Percentiles rank a stretch among this genome's conserved stretches.
phyloP scores from a whole-genome alignment of 1,284 basidiomycete species.

The Ustilago xerochloae region DNA sequence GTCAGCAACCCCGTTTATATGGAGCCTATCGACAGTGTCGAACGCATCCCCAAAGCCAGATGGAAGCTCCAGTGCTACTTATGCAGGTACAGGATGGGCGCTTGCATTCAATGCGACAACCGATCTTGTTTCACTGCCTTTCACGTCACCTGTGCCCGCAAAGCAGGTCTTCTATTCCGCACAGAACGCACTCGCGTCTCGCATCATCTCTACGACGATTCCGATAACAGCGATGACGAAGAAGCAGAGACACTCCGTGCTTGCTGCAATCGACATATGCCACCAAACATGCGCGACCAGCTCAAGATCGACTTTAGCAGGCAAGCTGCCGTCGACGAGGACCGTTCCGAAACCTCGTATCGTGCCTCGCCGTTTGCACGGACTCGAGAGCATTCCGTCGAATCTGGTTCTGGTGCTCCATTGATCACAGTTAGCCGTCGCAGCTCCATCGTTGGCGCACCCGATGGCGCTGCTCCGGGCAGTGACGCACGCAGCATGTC shows the following conservation, averaged over 20 bases:
- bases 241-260: slow-evolving; percentile 50
- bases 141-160: slow-evolving; percentile 90
- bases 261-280: slow-evolving; percentile 65
- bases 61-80: slow-evolving; percentile 91
- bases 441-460: slow-evolving; percentile 32
- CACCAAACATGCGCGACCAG: slow-evolving; percentile 36
- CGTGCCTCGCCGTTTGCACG: slow-evolving; percentile 36
- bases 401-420: slow-evolving; percentile 32
- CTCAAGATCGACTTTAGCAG: slow-evolving; percentile 47
- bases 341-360: slow-evolving; percentile 31
- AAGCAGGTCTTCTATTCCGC: slow-evolving; percentile 59
- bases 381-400: slow-evolving; percentile 47
- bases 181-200: slow-evolving; percentile 50
- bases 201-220: slow-evolving; percentile 48
- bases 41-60: slow-evolving; percentile 86
- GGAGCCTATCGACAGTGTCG: slow-evolving; percentile 94
- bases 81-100: slow-evolving; percentile 83
- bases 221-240: slow-evolving; percentile 47
- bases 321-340: slow-evolving; percentile 26
- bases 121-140: slow-evolving; percentile 91
- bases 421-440: slow-evolving; percentile 45
- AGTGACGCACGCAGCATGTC: slow-evolving; percentile 39
- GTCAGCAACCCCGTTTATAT: slow-evolving; percentile 96
- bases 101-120: slow-evolving; percentile 97
- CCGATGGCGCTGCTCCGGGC: slow-evolving; percentile 18